Base-by-base conservation (phyloP, 768 basidiomycete species). In the Amanita brunnescens region DNA sequence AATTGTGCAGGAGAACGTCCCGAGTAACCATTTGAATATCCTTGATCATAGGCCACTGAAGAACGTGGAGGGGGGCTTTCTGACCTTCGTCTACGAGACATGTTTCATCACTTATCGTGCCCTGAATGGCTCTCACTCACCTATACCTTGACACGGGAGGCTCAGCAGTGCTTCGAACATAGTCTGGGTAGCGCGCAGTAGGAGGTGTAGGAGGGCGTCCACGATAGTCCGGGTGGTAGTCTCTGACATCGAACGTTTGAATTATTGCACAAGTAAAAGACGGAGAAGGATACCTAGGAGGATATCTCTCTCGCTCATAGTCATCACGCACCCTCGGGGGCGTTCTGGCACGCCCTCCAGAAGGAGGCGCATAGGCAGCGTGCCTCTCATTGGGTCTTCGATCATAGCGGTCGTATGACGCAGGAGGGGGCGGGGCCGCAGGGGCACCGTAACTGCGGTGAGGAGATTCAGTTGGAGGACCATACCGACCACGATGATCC, bases 281-380 rank as follows among this genome's bases (percentile, higher is more conserved):
- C 42, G 24, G 35, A 55, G 14, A 49, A 7, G 12, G 70, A 64
- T 70, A 86, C 83, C 83, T 75, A 60, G 72, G 62, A 16, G 74
- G 74, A 40, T 59, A 59, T 60, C 82, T 73, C n/a, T 44, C 41
- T 42, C 50, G 50, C 30, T 87, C 85, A 55, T 76, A 80, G 20
- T 87, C 85, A 35, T 87, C 84, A 49, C 81, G 74, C 53, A 62
- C 67, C 54, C 81, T 71, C n/a, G 76, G 74, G 34, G 81, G 78
- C 26, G 76, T 77, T 53, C 80, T 73, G 56, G 81, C 73, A 32
- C 85, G 75, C 5, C 75, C 78, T 44, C 77, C 68, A 12, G 78
- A 65, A 55, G 78, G 71, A 49, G 73, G 78, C 47, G 74, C 64
- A 37, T 69, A 55, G 45, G 74, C 63, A 42, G 70, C 64, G 59